phyloP scores from a whole-genome alignment of 768 basidiomycete genomes.

The Xanthoconium stramineum region DNA sequence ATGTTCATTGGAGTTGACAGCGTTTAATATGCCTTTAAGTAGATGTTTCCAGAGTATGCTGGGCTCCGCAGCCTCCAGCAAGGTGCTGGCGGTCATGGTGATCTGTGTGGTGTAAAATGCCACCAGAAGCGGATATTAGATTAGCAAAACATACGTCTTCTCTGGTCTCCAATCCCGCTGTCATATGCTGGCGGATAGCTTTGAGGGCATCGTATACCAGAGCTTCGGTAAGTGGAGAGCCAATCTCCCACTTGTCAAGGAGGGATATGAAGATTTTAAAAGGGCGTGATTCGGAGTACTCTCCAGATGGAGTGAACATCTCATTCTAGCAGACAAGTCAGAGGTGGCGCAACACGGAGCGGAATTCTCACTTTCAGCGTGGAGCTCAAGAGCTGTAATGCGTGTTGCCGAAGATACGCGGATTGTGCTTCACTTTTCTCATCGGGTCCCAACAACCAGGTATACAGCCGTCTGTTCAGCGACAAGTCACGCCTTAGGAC shows the following conservation, averaged over 20 bases:
- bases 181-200: constrained; percentile 57
- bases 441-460: constrained; percentile 86
- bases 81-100: constrained; percentile 76
- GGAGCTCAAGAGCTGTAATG: constrained; percentile 63
- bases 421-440: constrained; percentile 77
- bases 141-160: constrained; percentile 53
- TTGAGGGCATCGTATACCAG: constrained; percentile 79
- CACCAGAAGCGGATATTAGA: neutral
- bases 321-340: constrained; percentile 50
- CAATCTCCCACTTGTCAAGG: constrained; percentile 97
- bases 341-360: neutral
- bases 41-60: constrained; percentile 82
- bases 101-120: constrained; percentile 40
- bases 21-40: constrained; percentile 51
- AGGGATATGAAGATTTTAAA: constrained; percentile 96
- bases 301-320: constrained; percentile 68
- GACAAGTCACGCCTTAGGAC: constrained; percentile 92
- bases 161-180: constrained; percentile 47
- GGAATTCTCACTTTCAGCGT: constrained; percentile 59
- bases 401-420: constrained; percentile 63
- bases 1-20: constrained; percentile 44
- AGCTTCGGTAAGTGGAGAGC: constrained; percentile 70
- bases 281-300: constrained; percentile 77
- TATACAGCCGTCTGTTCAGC: constrained; percentile 87
- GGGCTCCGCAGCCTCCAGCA: constrained; percentile 94